Percentiles rank a stretch among this genome's conserved stretches.
Conservation (phyloP, 2,329 filamentous ascomycete genomes). For the Ceratocystis harringtonii region DNA sequence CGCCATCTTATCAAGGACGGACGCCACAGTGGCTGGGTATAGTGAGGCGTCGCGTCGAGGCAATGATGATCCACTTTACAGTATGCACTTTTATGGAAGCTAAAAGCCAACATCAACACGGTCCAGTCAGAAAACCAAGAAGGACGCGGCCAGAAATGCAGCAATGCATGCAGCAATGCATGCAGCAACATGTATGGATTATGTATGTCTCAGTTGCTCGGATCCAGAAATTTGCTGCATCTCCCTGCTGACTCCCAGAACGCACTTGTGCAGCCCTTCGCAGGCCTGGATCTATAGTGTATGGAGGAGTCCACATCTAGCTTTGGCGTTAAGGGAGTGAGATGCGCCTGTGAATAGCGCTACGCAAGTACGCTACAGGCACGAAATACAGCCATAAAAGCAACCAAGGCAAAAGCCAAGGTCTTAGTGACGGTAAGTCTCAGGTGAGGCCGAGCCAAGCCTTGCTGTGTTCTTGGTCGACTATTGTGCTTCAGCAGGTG, state of each 20-base stretch:
- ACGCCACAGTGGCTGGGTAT: background rate
- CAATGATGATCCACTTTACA: background rate
- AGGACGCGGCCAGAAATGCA: background rate
- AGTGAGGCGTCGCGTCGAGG: background rate
- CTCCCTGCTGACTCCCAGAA: background rate
- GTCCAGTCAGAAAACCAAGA: background rate
- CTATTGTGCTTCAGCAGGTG: no score
- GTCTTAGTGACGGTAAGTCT: background rate
- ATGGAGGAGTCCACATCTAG: background rate
- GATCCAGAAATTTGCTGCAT: background rate
- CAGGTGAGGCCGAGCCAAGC: background rate
- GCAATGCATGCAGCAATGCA: background rate
- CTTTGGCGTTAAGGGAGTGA: background rate
- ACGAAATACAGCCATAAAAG: no score
- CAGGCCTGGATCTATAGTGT: background rate
- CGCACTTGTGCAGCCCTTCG: background rate
- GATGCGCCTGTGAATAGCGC: background rate
- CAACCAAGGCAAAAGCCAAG: background rate
- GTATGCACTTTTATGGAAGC: background rate
- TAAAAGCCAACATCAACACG: background rate
- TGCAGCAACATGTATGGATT: background rate
- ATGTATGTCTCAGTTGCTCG: background rate
- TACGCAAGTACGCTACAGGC: no score
- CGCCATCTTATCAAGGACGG: background rate
- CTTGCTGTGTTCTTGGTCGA: background rate